A percentile compares a stretch with the other conserved stretches of the same genome.
Conservation (phyloP, 106 monocot species). For the Triglochin maritima region DNA sequence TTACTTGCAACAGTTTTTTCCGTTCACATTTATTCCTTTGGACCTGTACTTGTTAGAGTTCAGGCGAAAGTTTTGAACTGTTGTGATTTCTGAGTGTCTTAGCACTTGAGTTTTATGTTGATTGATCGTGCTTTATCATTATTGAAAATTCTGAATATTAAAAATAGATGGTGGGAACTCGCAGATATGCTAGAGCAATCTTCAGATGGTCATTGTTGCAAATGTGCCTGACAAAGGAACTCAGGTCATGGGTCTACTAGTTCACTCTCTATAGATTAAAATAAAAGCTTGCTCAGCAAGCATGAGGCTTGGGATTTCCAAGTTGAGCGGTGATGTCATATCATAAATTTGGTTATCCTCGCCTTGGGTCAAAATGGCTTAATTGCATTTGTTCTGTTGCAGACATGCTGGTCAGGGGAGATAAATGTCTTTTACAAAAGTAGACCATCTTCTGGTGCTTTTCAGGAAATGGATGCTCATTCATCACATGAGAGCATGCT, state of each 20-base stretch:
- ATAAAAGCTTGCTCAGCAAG: conserved; percentile 9
- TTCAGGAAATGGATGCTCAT: conserved; percentile 31
- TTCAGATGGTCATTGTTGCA: conserved; percentile 47
- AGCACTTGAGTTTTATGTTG: conserved; percentile 10
- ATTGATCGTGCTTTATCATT: conserved; percentile 15
- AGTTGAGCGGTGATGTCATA: conserved; percentile 21
- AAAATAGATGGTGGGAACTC: conserved; percentile 54
- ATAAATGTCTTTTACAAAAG: conserved; percentile 38
- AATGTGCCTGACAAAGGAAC: conserved; percentile 37
- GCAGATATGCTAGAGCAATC: conserved; percentile 66
- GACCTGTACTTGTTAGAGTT: too few species aligned
- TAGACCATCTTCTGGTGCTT: conserved; percentile 45
- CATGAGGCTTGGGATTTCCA: conserved; percentile 15
- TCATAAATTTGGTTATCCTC: conserved; percentile 34
- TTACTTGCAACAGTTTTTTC: too few species aligned
- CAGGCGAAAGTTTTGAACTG: too few species aligned
- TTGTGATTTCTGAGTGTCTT: conserved; percentile 1
- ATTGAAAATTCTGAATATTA: conserved; percentile 46
- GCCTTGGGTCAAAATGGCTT: conserved; percentile 5
- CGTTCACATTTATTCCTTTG: too few species aligned
- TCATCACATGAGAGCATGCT: not conserved
- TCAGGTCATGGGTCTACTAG: conserved; percentile 31
- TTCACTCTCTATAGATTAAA: conserved; percentile 15
- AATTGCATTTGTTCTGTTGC: conserved; percentile 31
- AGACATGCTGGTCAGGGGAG: conserved; percentile 33